A percentile compares a stretch with the other conserved stretches of the same genome.
Conservation (phyloP, 345 rosid species). For the Cardamine chenopodiifolia region DNA sequence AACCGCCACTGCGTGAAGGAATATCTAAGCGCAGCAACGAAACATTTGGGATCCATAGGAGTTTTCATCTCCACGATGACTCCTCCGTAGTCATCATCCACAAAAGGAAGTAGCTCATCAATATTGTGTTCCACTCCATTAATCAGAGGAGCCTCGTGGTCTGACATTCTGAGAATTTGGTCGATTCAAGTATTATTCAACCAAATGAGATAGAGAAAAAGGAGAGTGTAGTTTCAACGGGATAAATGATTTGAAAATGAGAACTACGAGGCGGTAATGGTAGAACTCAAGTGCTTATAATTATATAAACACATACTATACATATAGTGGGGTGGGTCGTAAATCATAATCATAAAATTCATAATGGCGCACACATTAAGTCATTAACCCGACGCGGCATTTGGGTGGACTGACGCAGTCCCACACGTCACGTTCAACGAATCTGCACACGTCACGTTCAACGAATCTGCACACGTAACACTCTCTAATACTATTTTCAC, state of each 20-base stretch:
- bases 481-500: not conserved
- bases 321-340: constrained; percentile 31
- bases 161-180: constrained; percentile 11
- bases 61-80: constrained; percentile 62
- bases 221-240: constrained; percentile 13
- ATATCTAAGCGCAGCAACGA: constrained; percentile 46
- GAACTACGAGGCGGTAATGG: not conserved
- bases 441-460: not conserved
- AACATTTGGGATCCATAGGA: constrained; percentile 50
- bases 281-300: not conserved
- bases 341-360: not conserved
- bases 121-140: constrained; percentile 42
- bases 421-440: constrained; percentile 11
- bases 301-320: not conserved
- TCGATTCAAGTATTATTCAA: constrained; percentile 1
- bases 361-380: not conserved
- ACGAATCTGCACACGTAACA: not conserved
- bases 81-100: constrained; percentile 58
- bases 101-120: constrained; percentile 47
- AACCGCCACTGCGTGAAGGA: constrained; percentile 57
- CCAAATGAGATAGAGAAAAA: not conserved
- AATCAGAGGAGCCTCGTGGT: constrained; percentile 21
- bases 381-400: not conserved
- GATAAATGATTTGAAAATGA: constrained; percentile 28
- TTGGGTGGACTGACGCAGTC: constrained; percentile 15